Percentiles rank a stretch among this genome's conserved stretches.
Conservation (phyloP, 2,329 filamentous ascomycete species). For the Esteya vermicola region DNA sequence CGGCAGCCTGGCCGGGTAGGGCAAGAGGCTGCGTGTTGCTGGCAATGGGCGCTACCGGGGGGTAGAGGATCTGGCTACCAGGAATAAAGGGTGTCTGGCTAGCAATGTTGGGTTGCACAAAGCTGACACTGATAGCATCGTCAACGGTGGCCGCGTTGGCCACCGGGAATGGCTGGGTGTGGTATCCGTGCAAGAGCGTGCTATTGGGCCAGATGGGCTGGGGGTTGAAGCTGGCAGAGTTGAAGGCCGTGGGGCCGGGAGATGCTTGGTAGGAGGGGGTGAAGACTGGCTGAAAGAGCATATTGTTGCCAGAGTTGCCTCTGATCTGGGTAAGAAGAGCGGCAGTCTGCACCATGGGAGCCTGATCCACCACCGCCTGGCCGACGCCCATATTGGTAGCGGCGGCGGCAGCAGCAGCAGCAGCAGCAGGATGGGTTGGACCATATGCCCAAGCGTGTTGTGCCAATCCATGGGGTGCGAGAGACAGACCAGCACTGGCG, state of each 20-base stretch:
- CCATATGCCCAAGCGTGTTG: not conserved
- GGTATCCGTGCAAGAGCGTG: conserved; percentile 17
- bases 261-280: conserved; percentile 20
- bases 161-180: conserved; percentile 13
- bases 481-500: not conserved
- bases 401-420: not conserved
- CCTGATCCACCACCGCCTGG: conserved; percentile 1
- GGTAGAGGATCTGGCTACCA: conserved; percentile 14
- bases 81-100: conserved; percentile 18
- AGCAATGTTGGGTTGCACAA: conserved; percentile 19
- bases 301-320: conserved; percentile 6
- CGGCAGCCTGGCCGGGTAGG: not conserved
- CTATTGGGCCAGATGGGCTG: conserved; percentile 23
- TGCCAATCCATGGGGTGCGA: not conserved
- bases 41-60: conserved; percentile 4
- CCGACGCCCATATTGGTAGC: not conserved
- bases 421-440: not conserved
- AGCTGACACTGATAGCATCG: conserved; percentile 13
- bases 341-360: conserved; percentile 1
- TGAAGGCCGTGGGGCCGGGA: conserved; percentile 24
- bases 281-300: conserved; percentile 15
- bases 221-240: conserved; percentile 22
- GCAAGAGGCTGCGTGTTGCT: not conserved
- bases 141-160: conserved; percentile 11
- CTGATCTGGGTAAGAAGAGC: not conserved